phyloP scores from a whole-genome alignment of 768 basidiomycete genomes.

The Cubamyces lactineus region DNA sequence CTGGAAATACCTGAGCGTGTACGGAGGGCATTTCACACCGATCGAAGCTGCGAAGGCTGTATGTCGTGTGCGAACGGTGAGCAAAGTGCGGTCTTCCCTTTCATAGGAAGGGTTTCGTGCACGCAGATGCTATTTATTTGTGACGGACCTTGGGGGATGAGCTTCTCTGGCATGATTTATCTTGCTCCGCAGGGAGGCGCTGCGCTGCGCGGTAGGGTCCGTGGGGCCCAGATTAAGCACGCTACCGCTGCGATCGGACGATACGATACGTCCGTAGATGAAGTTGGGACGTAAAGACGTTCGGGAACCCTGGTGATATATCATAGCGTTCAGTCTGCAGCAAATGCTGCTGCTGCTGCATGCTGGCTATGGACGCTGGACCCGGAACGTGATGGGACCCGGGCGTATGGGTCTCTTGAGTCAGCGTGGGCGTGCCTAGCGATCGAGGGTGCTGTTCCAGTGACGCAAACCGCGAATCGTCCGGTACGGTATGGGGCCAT shows the following conservation, averaged over 20 bases:
- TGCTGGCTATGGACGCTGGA: too few relatives aligned
- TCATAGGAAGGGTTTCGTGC: background rate
- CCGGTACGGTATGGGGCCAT: background rate
- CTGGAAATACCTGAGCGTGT: background rate
- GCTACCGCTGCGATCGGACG: background rate
- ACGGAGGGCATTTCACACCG: background rate
- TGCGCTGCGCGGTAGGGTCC: background rate
- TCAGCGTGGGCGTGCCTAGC: slow-evolving; percentile 6
- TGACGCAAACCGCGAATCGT: slow-evolving; percentile 9
- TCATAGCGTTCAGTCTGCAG: too few relatives aligned
- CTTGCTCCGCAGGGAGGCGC: background rate
- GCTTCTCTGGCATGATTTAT: background rate
- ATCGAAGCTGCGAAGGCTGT: background rate
- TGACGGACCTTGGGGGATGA: background rate
- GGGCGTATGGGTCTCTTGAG: slow-evolving; percentile 1
- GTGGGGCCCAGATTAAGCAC: background rate
- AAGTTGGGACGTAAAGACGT: too few relatives aligned
- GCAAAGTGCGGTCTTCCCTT: slow-evolving; percentile 3
- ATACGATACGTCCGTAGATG: background rate
- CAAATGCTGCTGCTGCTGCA: too few relatives aligned
- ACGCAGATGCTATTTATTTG: background rate
- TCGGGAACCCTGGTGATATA: too few relatives aligned
- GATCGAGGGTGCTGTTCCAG: slow-evolving; percentile 12
- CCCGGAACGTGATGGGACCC: background rate
- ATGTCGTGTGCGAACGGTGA: background rate